Percentiles rank a stretch among this genome's conserved stretches.
Conservation (phyloP, 768 basidiomycete species). For the Pseudohyphozyma bogoriensis region DNA sequence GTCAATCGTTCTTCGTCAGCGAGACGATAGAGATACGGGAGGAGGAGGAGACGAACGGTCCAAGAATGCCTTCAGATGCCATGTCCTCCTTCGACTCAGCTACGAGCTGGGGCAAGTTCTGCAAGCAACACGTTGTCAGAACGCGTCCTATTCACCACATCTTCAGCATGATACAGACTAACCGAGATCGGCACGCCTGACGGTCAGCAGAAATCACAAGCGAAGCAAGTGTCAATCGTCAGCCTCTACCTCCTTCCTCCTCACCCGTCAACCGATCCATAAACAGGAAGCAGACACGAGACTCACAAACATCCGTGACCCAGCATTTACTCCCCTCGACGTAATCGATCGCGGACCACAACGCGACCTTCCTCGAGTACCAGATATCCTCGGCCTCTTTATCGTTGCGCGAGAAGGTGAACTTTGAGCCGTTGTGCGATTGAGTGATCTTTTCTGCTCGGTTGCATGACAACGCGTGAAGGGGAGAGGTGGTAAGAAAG, state of each 20-base stretch:
- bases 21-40: no score
- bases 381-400: conserved; percentile 76
- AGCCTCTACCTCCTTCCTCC: no score
- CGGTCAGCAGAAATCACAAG: conserved; percentile 26
- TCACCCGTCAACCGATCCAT: no score
- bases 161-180: no score
- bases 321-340: conserved; percentile 42
- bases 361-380: conserved; percentile 42
- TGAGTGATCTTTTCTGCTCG: background rate
- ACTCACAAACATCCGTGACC: conserved; percentile 43
- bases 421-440: conserved; percentile 57
- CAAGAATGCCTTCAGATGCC: conserved; percentile 10
- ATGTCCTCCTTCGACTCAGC: conserved; percentile 49
- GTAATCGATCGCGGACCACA: conserved; percentile 28
- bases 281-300: conserved; percentile 52
- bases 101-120: conserved; percentile 38
- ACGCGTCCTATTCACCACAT: conserved; percentile 21
- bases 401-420: conserved; percentile 68
- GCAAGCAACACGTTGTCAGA: background rate
- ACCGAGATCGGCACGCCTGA: conserved; percentile 36
- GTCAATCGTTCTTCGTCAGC: no score
- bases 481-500: background rate
- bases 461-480: background rate
- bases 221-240: no score
- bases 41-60: background rate